A percentile compares a stretch with the other conserved stretches of the same genome.
These are phyloP conservation scores for Crucihimalaya himalaica DNA, from an alignment of 345 rosid species.

Conservation along the genomic window DNA sequence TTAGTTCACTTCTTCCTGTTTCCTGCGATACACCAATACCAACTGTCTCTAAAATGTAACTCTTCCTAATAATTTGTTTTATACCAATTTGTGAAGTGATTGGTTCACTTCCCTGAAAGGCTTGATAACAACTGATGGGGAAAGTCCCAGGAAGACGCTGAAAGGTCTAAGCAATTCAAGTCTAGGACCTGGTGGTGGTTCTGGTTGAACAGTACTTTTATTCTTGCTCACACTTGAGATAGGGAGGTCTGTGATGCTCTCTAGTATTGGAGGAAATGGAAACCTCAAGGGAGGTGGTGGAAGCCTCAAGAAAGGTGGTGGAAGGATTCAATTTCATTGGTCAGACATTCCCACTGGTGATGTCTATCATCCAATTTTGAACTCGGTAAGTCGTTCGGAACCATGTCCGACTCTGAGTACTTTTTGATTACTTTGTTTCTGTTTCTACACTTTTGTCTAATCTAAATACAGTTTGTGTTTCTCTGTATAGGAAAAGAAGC, in stretches of 20 bases:
- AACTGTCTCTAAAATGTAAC: neutral
- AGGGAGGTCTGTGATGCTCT: slow-evolving; percentile 55
- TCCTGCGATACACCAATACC: neutral
- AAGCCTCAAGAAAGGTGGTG: slow-evolving; percentile 98
- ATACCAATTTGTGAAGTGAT: slow-evolving; percentile 59
- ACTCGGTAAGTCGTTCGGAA: slow-evolving; percentile 56
- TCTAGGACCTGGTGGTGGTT: slow-evolving; percentile 89
- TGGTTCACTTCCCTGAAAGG: slow-evolving; percentile 83
- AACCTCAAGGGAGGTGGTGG: slow-evolving; percentile 82
- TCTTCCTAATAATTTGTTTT: slow-evolving; percentile 17
- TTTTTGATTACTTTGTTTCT: neutral
- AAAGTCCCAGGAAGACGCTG: slow-evolving; percentile 61
- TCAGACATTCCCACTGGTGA: slow-evolving; percentile 75
- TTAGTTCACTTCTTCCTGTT: slow-evolving; percentile 1
- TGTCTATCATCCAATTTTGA: slow-evolving; percentile 76
- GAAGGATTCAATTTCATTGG: slow-evolving; percentile 94
- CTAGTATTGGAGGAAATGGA: slow-evolving; percentile 82
- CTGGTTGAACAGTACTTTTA: slow-evolving; percentile 89
- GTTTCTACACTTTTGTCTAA: neutral
- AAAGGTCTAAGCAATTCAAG: slow-evolving; percentile 44
- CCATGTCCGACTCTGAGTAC: neutral
- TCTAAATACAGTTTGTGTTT: neutral
- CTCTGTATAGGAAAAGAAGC: slow-evolving; percentile 75
- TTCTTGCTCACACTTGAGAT: slow-evolving; percentile 61
- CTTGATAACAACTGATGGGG: slow-evolving; percentile 79